Evolutionary conservation across 1,284 basidiomycete species (phyloP), one percentile per base, ranked within the genome.

Genomic region (Uromyces viciae-fabae): DNA sequence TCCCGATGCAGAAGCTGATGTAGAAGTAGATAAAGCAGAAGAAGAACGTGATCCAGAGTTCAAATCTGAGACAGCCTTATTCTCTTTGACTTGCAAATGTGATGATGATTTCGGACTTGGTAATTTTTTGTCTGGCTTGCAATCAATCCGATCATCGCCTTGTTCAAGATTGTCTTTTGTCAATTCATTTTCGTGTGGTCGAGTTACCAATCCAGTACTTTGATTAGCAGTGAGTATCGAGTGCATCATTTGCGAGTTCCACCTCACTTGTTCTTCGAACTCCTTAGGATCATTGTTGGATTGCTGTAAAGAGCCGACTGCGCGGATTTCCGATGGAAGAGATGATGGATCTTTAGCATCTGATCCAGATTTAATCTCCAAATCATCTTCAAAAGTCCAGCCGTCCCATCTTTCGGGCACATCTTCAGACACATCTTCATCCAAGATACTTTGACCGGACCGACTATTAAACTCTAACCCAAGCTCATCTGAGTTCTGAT

Each of bases 321-420:
- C n/a, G n/a, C n/a, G n/a, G n/a, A n/a, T n/a, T n/a, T n/a, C n/a
- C n/a, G n/a, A n/a, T n/a, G n/a, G n/a, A n/a, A n/a, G n/a, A n/a
- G n/a, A n/a, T n/a, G n/a, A n/a, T n/a, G n/a, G n/a, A n/a, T n/a
- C n/a, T n/a, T n/a, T n/a, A n/a, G n/a, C n/a, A n/a, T n/a, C n/a
- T n/a, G n/a, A n/a, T n/a, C n/a, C n/a, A n/a, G n/a, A n/a, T n/a
- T 31, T 64, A 3, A 75, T 7, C 17, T 75, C 75, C 17, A 58
- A 54, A 46, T 72, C 77, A 42, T 81, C 78, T 28, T 81, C 78
- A 36, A 81, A 56, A 19, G 78, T 52, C 78, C 78, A 81, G 9
- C 56, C 71, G 43, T 81, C 78, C 71, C 71, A 73, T 22, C 60
- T 52, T 33, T 76, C 75, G 2, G 36, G 36, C 3, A 25, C 33